phyloP scores from a whole-genome alignment of 1,284 basidiomycete genomes.

The Macrocystidia cucumis region DNA sequence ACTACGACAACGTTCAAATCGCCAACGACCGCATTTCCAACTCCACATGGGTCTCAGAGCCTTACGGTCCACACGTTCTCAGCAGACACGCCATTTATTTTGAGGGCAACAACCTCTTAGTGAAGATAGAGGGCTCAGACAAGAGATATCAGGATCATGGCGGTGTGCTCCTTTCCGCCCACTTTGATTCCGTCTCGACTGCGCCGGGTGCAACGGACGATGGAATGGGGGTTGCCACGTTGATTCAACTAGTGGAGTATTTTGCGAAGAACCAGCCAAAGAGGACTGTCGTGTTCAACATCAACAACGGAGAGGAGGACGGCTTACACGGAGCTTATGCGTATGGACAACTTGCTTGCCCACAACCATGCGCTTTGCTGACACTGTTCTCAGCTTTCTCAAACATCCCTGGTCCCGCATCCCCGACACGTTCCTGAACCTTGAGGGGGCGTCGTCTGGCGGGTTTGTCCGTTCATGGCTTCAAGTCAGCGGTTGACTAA shows the following conservation, averaged over 20 bases:
- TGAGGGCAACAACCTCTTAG: slow-evolving; percentile 66
- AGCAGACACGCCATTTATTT: slow-evolving; percentile 55
- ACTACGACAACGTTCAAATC: slow-evolving; percentile 37
- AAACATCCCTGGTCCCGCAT: slow-evolving; percentile 68
- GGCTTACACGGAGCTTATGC: slow-evolving; percentile 62
- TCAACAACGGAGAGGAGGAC: slow-evolving; percentile 80
- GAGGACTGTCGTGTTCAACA: slow-evolving; percentile 66
- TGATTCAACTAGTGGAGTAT: slow-evolving; percentile 59
- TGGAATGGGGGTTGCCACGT: slow-evolving; percentile 63
- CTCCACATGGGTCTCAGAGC: neutral
- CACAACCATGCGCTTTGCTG: neutral
- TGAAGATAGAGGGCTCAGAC: slow-evolving; percentile 58
- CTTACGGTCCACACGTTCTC: slow-evolving; percentile 18
- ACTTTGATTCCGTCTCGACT: slow-evolving; percentile 75
- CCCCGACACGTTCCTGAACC: slow-evolving; percentile 61
- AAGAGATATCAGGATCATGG: slow-evolving; percentile 22
- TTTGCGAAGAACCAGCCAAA: slow-evolving; percentile 44
- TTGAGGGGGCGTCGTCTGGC: slow-evolving; percentile 75
- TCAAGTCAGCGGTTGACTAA: slow-evolving; percentile 3
- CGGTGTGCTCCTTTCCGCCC: slow-evolving; percentile 70
- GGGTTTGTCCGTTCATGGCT: slow-evolving; percentile 33
- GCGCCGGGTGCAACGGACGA: slow-evolving; percentile 71
- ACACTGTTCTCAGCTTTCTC: slow-evolving; percentile 39
- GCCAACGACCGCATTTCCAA: slow-evolving; percentile 45
- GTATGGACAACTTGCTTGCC: slow-evolving; percentile 26